These are phyloP conservation scores for Houttuynia cordata DNA, from an alignment of 164 flowering plant genomes.

Conservation along the genomic window DNA sequence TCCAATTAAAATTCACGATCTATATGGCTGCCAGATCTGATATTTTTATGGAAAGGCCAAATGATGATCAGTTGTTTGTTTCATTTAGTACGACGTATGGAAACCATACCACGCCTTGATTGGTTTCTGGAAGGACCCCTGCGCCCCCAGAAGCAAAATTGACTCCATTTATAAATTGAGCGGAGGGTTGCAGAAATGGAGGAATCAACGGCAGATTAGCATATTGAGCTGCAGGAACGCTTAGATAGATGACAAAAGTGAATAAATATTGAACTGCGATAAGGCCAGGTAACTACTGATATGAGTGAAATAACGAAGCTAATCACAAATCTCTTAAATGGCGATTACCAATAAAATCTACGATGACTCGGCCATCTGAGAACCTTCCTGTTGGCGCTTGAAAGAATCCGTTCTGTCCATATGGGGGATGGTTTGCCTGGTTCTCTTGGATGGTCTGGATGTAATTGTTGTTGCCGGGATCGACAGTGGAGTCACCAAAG, in stretches of 20 bases:
- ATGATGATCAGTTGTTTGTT: neutral
- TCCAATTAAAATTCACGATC: neutral
- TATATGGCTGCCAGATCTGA: no score
- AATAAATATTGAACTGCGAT: no score
- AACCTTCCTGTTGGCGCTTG: constrained; percentile 42
- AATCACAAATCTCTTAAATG: neutral
- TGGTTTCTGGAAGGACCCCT: constrained; percentile 40
- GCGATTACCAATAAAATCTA: constrained; percentile 36
- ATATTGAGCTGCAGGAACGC: constrained; percentile 30
- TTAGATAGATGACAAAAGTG: neutral
- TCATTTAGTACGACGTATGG: neutral
- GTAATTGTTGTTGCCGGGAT: constrained; percentile 50
- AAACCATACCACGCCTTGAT: constrained; percentile 29
- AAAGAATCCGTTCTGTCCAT: constrained; percentile 45
- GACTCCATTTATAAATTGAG: constrained; percentile 27
- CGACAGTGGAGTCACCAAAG: constrained; percentile 56
- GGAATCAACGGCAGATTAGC: constrained; percentile 42
- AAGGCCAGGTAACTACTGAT: no score
- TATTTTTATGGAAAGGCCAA: no score
- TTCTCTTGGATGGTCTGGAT: constrained; percentile 32
- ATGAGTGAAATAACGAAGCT: neutral
- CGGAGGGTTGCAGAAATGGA: constrained; percentile 33
- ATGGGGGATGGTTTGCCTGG: constrained; percentile 34
- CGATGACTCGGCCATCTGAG: constrained; percentile 44
- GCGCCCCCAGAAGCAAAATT: constrained; percentile 63